Evolutionary conservation across 441 rosid genomes (phyloP).

Genomic region (Gossypium lobatum): DNA sequence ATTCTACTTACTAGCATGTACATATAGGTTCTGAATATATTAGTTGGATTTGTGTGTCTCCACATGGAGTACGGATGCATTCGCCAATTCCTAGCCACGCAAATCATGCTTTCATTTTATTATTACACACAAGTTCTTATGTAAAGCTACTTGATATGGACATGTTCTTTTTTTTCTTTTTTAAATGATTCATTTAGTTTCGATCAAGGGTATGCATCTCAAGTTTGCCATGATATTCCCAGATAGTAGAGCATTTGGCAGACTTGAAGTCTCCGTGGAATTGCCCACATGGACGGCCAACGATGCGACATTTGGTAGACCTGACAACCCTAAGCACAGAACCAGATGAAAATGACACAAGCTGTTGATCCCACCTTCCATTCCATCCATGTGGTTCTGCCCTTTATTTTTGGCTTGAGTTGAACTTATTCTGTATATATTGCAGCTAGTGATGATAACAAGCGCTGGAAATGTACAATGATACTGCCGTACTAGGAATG

Average conservation of each 20-base stretch:
- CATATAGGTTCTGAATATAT: background rate
- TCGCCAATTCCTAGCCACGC: background rate
- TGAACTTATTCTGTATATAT: background rate
- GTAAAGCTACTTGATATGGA: background rate
- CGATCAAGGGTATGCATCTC: background rate
- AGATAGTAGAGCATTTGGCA: slow-evolving; percentile 81
- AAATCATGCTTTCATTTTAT: background rate
- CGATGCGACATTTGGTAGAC: slow-evolving; percentile 94
- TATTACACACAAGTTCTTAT: background rate
- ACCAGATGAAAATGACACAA: slow-evolving; percentile 23
- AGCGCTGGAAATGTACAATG: background rate
- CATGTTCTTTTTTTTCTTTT: background rate
- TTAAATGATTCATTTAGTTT: background rate
- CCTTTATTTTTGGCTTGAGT: background rate
- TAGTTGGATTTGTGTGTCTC: background rate
- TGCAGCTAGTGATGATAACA: background rate
- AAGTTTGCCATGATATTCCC: slow-evolving; percentile 11
- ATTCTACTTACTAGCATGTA: background rate
- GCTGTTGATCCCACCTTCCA: slow-evolving; percentile 16
- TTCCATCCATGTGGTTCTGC: background rate
- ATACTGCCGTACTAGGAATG: background rate
- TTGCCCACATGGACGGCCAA: slow-evolving; percentile 97
- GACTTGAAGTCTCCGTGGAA: slow-evolving; percentile 92
- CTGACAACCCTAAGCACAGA: slow-evolving; percentile 42
- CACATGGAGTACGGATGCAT: background rate